Evolutionary conservation across 2,329 filamentous ascomycete species (phyloP).

Genomic region (Thielaviopsis musarum): DNA sequence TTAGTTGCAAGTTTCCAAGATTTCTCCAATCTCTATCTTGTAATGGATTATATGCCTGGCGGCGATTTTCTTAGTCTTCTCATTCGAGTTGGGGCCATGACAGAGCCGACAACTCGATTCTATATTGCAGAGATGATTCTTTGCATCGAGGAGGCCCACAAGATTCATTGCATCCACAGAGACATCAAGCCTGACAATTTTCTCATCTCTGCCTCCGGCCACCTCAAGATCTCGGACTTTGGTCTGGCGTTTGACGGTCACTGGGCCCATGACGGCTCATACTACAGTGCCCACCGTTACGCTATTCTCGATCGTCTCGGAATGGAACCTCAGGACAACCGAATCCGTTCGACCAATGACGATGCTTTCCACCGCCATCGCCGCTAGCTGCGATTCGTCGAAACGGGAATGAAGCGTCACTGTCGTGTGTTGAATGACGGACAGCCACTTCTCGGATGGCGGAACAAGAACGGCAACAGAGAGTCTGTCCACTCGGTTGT

Average conservation of each 20-base stretch:
- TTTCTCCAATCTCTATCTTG: slow-evolving; percentile 64
- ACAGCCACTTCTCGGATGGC: slow-evolving; percentile 44
- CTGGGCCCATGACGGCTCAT: slow-evolving; percentile 80
- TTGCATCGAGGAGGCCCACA: slow-evolving; percentile 83
- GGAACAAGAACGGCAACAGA: slow-evolving; percentile 51
- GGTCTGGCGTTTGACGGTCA: slow-evolving; percentile 89
- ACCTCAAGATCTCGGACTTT: slow-evolving; percentile 93
- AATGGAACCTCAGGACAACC: slow-evolving; percentile 53
- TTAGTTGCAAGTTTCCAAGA: slow-evolving; percentile 85
- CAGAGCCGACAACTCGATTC: slow-evolving; percentile 63
- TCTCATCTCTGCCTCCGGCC: slow-evolving; percentile 70
- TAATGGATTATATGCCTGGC: slow-evolving; percentile 97
- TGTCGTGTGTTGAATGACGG: slow-evolving; percentile 8
- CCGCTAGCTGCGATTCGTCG: slow-evolving; percentile 15
- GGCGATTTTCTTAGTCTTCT: slow-evolving; percentile 83
- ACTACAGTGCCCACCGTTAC: slow-evolving; percentile 72
- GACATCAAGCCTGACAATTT: slow-evolving; percentile 98
- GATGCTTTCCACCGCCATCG: slow-evolving; percentile 8
- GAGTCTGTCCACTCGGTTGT: slow-evolving; percentile 71
- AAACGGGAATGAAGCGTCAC: slow-evolving; percentile 22
- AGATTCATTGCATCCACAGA: slow-evolving; percentile 77
- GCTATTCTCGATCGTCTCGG: slow-evolving; percentile 60
- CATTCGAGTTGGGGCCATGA: slow-evolving; percentile 68
- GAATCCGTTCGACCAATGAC: slow-evolving; percentile 16
- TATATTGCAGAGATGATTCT: slow-evolving; percentile 94